These are phyloP conservation scores for Eimeria necatrix DNA, from an alignment of 169 alveolate species.

Conservation along the genomic window DNA sequence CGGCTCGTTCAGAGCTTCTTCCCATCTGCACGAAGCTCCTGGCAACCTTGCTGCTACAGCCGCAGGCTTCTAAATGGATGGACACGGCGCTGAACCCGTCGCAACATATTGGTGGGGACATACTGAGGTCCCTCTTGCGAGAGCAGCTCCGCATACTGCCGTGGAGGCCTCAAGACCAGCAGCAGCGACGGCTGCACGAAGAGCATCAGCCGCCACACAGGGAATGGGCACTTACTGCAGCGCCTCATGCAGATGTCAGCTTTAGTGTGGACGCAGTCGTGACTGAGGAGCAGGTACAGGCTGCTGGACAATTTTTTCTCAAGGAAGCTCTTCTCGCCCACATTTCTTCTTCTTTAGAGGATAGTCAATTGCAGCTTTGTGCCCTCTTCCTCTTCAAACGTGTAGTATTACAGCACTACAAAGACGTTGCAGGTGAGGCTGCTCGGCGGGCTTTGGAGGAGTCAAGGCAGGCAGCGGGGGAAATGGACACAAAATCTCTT, in stretches of 20 bases:
- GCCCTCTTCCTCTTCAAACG: conserved; percentile 77
- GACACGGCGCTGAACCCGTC: conserved; percentile 73
- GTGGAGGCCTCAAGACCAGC: conserved; percentile 67
- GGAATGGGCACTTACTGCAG: background rate
- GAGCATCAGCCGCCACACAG: background rate
- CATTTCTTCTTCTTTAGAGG: conserved; percentile 76
- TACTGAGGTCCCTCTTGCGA: conserved; percentile 67
- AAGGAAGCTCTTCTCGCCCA: conserved; percentile 81
- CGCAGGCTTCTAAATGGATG: conserved; percentile 75
- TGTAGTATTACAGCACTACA: conserved; percentile 79
- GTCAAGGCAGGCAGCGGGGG: conserved; percentile 38
- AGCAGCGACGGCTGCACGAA: conserved; percentile 6
- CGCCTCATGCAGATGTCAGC: conserved; percentile 21
- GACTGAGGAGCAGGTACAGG: conserved; percentile 70
- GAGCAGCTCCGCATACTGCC: conserved; percentile 70
- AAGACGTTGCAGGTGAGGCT: conserved; percentile 68
- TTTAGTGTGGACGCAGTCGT: conserved; percentile 26
- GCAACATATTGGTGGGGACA: conserved; percentile 70
- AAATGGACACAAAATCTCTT: conserved; percentile 12
- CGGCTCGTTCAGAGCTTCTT: conserved; percentile 71
- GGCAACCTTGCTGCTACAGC: conserved; percentile 76
- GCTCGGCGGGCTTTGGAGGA: conserved; percentile 53
- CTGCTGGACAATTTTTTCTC: conserved; percentile 50
- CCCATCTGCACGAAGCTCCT: conserved; percentile 73
- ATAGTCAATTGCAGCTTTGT: conserved; percentile 75